Percentiles rank a stretch among this genome's conserved stretches.
Evolutionary conservation across 202 grass and related monocot genomes (phyloP).

Genomic region (Eragrostis tef): DNA sequence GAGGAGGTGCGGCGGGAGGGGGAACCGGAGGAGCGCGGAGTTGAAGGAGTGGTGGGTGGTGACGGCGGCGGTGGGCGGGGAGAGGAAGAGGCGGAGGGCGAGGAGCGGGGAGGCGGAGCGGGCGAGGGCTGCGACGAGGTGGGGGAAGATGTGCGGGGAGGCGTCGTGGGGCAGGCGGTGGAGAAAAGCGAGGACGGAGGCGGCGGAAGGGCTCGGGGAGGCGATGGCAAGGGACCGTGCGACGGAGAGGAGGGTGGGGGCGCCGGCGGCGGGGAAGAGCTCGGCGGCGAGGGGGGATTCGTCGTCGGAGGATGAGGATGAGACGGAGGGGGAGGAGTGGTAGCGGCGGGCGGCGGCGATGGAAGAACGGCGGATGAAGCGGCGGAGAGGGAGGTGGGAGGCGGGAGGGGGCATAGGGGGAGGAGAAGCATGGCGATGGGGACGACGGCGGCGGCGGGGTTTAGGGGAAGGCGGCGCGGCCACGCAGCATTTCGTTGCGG

Average conservation of each 20-base stretch:
- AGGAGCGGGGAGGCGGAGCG: slow-evolving; percentile 48
- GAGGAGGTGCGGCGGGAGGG: slow-evolving; percentile 57
- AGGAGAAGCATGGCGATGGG: slow-evolving; percentile 48
- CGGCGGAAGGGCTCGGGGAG: slow-evolving; percentile 22
- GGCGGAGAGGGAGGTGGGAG: slow-evolving; percentile 36
- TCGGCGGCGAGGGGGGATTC: slow-evolving; percentile 49
- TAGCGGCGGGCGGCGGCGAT: slow-evolving; percentile 11
- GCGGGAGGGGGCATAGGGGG: slow-evolving; percentile 60
- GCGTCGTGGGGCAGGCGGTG: slow-evolving; percentile 44
- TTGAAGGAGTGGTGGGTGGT: slow-evolving; percentile 47
- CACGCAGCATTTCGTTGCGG: not conserved
- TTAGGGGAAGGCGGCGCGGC: slow-evolving; percentile 27
- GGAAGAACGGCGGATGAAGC: not conserved
- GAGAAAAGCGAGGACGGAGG: slow-evolving; percentile 51
- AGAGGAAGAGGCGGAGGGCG: slow-evolving; percentile 50
- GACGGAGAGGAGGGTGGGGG: slow-evolving; percentile 47
- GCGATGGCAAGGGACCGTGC: slow-evolving; percentile 43
- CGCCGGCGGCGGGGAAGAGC: slow-evolving; percentile 53
- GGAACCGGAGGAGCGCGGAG: slow-evolving; percentile 51
- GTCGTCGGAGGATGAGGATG: slow-evolving; percentile 44
- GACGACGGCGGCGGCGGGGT: slow-evolving; percentile 34
- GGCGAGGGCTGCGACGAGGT: slow-evolving; percentile 59
- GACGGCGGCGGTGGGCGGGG: slow-evolving; percentile 11
- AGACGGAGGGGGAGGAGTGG: slow-evolving; percentile 26
- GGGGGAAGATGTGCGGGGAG: slow-evolving; percentile 48